A percentile compares a stretch with the other conserved stretches of the same genome.
phyloP scores from a whole-genome alignment of 208 protist genomes.

The Leishmania arabica region DNA sequence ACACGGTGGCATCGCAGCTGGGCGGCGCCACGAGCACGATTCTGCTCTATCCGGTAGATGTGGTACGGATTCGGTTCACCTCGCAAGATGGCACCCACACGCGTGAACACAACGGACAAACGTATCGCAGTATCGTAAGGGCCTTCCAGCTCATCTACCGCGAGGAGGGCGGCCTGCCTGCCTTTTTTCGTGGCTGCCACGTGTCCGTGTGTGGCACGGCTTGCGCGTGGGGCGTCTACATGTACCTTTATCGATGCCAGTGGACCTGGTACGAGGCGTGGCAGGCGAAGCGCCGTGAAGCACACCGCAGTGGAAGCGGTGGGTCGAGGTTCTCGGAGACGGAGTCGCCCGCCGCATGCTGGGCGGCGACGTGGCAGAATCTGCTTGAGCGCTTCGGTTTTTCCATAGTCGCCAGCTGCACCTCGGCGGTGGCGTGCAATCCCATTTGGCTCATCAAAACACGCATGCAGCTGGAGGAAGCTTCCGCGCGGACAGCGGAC shows the following conservation, averaged over 20 bases:
- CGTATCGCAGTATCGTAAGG: constrained; percentile 43
- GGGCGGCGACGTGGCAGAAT: constrained; percentile 20
- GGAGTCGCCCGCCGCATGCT: not conserved
- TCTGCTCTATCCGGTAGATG: constrained; percentile 87
- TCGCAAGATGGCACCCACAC: constrained; percentile 77
- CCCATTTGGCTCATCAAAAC: constrained; percentile 92
- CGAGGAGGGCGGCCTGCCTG: constrained; percentile 55
- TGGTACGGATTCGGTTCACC: constrained; percentile 89
- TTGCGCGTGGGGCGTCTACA: constrained; percentile 83
- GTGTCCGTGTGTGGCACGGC: constrained; percentile 64
- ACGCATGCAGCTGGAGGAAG: constrained; percentile 87
- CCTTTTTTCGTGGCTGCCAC: constrained; percentile 75
- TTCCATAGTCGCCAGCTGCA: constrained; percentile 64
- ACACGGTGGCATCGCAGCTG: constrained; percentile 70
- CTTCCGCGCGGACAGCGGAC: constrained; percentile 13
- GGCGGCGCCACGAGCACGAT: constrained; percentile 60
- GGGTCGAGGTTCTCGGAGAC: not conserved
- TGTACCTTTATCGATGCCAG: constrained; percentile 83
- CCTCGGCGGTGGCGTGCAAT: constrained; percentile 69
- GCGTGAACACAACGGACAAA: constrained; percentile 79
- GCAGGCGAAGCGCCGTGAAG: not conserved
- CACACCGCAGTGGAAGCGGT: not conserved
- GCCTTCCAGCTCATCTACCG: constrained; percentile 43
- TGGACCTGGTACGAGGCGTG: constrained; percentile 25
- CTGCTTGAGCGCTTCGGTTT: constrained; percentile 60